Evolutionary conservation across 257 asterid genomes (phyloP).

Genomic region (Thymus quinquecostatus): DNA sequence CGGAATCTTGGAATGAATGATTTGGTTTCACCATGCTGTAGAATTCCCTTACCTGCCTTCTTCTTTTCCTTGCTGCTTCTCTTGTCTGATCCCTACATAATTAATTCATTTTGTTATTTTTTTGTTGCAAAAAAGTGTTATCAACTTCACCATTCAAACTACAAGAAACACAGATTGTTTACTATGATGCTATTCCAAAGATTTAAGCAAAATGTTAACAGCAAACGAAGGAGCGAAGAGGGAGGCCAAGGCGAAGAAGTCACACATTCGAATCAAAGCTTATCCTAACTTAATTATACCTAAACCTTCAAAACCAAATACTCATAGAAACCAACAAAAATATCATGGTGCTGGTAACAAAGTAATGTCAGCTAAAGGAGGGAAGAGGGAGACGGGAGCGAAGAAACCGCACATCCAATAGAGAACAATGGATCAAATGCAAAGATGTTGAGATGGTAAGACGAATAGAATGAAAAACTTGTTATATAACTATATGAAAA

Average conservation of each 20-base stretch:
- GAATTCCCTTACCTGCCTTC: slow-evolving; percentile 60
- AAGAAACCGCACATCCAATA: background rate
- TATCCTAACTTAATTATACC: too few relatives aligned
- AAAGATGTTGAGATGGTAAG: background rate
- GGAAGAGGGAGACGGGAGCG: background rate
- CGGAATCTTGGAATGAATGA: slow-evolving; percentile 80
- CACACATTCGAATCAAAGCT: background rate
- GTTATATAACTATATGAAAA: background rate
- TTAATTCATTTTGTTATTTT: too few relatives aligned
- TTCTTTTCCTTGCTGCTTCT: slow-evolving; percentile 67
- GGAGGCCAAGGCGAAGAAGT: background rate
- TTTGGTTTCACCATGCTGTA: slow-evolving; percentile 62
- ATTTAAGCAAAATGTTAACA: background rate
- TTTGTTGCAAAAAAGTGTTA: background rate
- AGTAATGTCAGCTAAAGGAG: background rate
- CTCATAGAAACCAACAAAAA: background rate
- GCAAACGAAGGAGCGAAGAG: background rate
- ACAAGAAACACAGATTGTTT: background rate
- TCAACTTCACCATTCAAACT: too few relatives aligned
- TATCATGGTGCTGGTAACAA: background rate
- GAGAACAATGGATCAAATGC: background rate
- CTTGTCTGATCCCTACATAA: slow-evolving; percentile 66
- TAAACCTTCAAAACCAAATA: background rate
- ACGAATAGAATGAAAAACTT: too few relatives aligned
- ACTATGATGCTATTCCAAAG: background rate